Evolutionary conservation across 768 basidiomycete genomes (phyloP), one percentile per base, ranked within the genome.

Genomic region (Pisolithus albus): DNA sequence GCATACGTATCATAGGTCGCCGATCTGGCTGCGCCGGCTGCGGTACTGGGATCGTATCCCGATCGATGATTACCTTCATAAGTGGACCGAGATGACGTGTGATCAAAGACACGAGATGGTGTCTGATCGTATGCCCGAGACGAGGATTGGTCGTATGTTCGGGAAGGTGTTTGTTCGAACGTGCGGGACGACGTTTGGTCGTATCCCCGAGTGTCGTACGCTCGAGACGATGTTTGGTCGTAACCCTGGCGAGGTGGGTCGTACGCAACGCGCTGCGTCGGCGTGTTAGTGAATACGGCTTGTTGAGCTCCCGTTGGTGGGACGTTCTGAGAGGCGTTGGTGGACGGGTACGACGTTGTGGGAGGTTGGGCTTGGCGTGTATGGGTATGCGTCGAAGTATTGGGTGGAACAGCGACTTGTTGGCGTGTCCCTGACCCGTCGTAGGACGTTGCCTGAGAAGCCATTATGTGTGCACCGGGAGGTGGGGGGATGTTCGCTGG

Each of bases 391-490:
- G 26, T 4, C 18, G 45, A 18, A 11, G 26, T 26, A 10, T 8
- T 26, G 6, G 45, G 34, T 21, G 13, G 16, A 30, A 16, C 30
- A 46, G 30, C 34, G 15, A 15, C 13, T 34, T 34, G 16, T 32
- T 28, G 45, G 26, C 45, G 45, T n/a, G 45, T 8, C 28, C 49
- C 46, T 8, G 65, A 55, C 4, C 55, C 34, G 28, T 65, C 45
- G 38, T 47, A 52, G 13, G 46, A 61, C 1, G 50, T 42, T 23
- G 49, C 18, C 19, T 49, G 48, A 2, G 37, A 9, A 26, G 62
- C 48, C 26, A 65, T 36, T 15, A 65, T 57, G 15, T 69, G 67
- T 13, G 57, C 55, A 4, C 52, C 49, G 32, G 56, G 51, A 5
- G 55, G 55, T 2, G 55, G 53, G 15, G 56, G 56, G 47, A 56